Evolutionary conservation across 1,284 basidiomycete species (phyloP).

Genomic region (Cryptococcus sp.): DNA sequence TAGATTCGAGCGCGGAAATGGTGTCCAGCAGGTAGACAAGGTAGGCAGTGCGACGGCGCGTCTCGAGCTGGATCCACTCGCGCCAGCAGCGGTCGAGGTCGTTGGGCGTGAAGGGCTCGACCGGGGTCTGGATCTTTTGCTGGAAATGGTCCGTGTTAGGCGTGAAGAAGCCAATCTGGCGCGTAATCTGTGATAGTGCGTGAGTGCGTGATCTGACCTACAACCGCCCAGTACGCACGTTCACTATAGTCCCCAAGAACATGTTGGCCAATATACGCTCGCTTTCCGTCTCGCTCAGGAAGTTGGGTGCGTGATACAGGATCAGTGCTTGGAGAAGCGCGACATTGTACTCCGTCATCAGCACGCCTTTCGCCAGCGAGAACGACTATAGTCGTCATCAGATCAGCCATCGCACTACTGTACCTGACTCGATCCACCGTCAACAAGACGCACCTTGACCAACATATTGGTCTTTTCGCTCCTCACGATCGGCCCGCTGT

Average conservation of each 20-base stretch:
- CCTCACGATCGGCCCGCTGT: slow-evolving; percentile 38
- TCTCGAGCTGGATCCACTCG: slow-evolving; percentile 51
- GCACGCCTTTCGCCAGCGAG: slow-evolving; percentile 43
- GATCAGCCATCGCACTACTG: not conserved
- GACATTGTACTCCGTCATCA: slow-evolving; percentile 51
- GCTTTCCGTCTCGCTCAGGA: slow-evolving; percentile 45
- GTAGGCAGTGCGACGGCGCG: slow-evolving; percentile 47
- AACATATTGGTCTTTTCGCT: slow-evolving; percentile 53
- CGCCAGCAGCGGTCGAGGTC: slow-evolving; percentile 48
- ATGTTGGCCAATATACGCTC: slow-evolving; percentile 48
- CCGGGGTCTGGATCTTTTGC: slow-evolving; percentile 24
- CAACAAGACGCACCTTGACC: slow-evolving; percentile 37
- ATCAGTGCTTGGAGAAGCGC: slow-evolving; percentile 50
- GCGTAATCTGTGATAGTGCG: slow-evolving; percentile 41
- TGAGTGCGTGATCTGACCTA: not conserved
- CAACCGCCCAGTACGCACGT: slow-evolving; percentile 24
- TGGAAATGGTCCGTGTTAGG: slow-evolving; percentile 42
- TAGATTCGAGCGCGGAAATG: slow-evolving; percentile 50
- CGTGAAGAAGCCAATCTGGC: slow-evolving; percentile 50
- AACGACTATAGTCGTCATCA: slow-evolving; percentile 36
- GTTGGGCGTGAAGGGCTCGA: slow-evolving; percentile 31
- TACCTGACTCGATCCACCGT: not conserved
- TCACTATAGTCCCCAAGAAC: slow-evolving; percentile 49
- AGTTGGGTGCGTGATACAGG: slow-evolving; percentile 50
- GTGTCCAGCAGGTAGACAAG: slow-evolving; percentile 53